phyloP scores from a whole-genome alignment of 352 stramenopile genomes.

The Pythium aphanidermatum region DNA sequence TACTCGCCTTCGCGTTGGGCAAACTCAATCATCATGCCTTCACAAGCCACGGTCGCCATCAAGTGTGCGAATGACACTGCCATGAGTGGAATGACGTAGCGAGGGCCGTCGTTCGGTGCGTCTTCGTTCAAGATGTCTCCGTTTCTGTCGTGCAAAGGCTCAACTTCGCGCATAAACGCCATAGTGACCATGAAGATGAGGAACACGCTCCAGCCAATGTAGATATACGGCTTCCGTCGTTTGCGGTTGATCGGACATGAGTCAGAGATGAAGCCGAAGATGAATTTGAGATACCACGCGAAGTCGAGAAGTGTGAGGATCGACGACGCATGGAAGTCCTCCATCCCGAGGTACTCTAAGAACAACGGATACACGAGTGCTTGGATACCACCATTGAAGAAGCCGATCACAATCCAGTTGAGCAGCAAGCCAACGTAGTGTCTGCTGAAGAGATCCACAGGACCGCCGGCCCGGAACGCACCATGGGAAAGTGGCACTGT shows the following conservation, averaged over 20 bases:
- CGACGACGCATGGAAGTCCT: conserved; percentile 1
- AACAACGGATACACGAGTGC: conserved; percentile 20
- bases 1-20: conserved; percentile 17
- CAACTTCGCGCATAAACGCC: not conserved
- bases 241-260: conserved; percentile 9
- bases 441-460: conserved; percentile 10
- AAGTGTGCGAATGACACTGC: conserved; percentile 8
- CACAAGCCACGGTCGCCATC: conserved; percentile 3
- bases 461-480: conserved; percentile 13
- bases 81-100: conserved; percentile 6
- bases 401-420: conserved; percentile 23
- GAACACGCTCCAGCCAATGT: conserved; percentile 12
- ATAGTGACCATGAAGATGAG: conserved; percentile 5
- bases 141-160: not conserved
- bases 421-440: conserved; percentile 22
- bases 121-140: not conserved
- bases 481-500: conserved; percentile 4
- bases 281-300: conserved; percentile 14
- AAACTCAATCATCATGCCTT: conserved; percentile 21
- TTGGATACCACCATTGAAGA: conserved; percentile 17
- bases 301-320: conserved; percentile 3
- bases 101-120: not conserved
- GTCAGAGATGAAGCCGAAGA: conserved; percentile 17
- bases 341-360: conserved; percentile 10
- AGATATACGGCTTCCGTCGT: conserved; percentile 24